Evolutionary conservation across 371 early-diverging fungal genomes (phyloP), one percentile per base, ranked within the genome.

Genomic region (Blakeslea trispora): DNA sequence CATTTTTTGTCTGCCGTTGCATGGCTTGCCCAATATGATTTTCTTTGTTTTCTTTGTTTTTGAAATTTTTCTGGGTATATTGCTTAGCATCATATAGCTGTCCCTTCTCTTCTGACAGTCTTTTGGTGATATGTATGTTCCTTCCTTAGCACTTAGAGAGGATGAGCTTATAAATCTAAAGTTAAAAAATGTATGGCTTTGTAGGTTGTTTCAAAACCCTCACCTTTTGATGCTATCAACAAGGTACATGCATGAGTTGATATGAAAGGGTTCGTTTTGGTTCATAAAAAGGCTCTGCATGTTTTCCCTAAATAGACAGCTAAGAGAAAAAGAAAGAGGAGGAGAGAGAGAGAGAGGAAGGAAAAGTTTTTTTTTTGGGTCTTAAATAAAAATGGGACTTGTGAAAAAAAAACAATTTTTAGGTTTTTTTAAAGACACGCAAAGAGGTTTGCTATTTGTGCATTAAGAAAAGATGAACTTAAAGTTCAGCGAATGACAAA

Each of bases 1-100:
- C 66, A 65, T 65, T 22, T 57, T 65, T 31, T 63, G 57, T 40
- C 57, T 53, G 23, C 50, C 57, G 21, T 24, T 48, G 21, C 45
- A 47, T 23, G 49, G 49, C 18, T 35, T 48, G 15, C 56, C 56
- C 43, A 57, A 37, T 0, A 41, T 42, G 7, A 53, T 42, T 24
- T 53, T 53, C 32, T 53, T 53, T 41, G 49, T 0, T 18, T 57
- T 13, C 31, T 35, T 45, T 43, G 52, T 13, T 55, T 55, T 8
- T 34, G 45, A 6, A 18, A 24, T 21, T 45, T 48, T 40, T 40
- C 21, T 51, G 39, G 31, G 47, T 15, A 48, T 39, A 37, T 15
- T 28, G 21, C 21, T 21, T 32, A 22, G 43, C 42, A 32, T 28
- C 3, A n/a, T 9, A n/a, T 55, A 19, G 11, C 39, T 47, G 45